Percentiles rank a stretch among this genome's conserved stretches.
These are phyloP conservation scores for Epichloe bromicola DNA, from an alignment of 2,329 filamentous ascomycete genomes.

Conservation along the genomic window DNA sequence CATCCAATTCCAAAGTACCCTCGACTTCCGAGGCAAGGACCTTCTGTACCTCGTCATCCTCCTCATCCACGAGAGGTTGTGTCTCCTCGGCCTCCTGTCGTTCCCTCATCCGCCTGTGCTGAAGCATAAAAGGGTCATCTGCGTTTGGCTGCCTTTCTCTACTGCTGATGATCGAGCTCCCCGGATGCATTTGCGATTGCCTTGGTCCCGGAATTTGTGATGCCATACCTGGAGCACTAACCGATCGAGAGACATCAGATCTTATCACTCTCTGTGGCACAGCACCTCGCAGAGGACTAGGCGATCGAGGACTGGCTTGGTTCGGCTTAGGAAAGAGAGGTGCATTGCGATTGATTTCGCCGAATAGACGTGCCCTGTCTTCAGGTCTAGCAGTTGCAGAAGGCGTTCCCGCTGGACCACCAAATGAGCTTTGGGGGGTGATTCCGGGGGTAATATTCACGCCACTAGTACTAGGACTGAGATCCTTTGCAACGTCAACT, in stretches of 20 bases:
- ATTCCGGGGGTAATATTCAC: slow-evolving; percentile 34
- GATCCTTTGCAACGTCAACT: slow-evolving; percentile 50
- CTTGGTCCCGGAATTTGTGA: slow-evolving; percentile 37
- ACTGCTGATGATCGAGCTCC: slow-evolving; percentile 26
- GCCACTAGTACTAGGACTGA: slow-evolving; percentile 38
- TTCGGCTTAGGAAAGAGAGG: slow-evolving; percentile 42
- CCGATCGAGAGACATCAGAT: slow-evolving; percentile 40
- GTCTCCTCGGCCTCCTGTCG: slow-evolving; percentile 44
- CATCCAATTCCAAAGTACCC: slow-evolving; percentile 49
- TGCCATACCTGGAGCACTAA: slow-evolving; percentile 47
- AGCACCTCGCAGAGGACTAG: slow-evolving; percentile 53
- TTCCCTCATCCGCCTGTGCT: slow-evolving; percentile 38
- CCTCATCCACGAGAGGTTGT: slow-evolving; percentile 49
- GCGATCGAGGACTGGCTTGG: slow-evolving; percentile 52
- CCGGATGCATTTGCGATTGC: slow-evolving; percentile 23
- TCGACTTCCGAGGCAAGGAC: slow-evolving; percentile 47
- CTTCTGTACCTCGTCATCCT: slow-evolving; percentile 54
- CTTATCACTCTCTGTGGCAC: slow-evolving; percentile 36
- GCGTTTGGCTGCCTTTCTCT: slow-evolving; percentile 21
- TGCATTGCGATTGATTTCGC: slow-evolving; percentile 36
- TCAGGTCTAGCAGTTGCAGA: slow-evolving; percentile 17
- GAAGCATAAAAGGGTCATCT: slow-evolving; percentile 35
- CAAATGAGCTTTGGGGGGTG: slow-evolving; percentile 48
- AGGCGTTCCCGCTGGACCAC: slow-evolving; percentile 28
- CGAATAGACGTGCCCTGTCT: slow-evolving; percentile 34